A percentile compares a stretch with the other conserved stretches of the same genome.
These are phyloP conservation scores for Tetrahymena thermophila DNA, from an alignment of 73 alveolate genomes.

Conservation along the genomic window DNA sequence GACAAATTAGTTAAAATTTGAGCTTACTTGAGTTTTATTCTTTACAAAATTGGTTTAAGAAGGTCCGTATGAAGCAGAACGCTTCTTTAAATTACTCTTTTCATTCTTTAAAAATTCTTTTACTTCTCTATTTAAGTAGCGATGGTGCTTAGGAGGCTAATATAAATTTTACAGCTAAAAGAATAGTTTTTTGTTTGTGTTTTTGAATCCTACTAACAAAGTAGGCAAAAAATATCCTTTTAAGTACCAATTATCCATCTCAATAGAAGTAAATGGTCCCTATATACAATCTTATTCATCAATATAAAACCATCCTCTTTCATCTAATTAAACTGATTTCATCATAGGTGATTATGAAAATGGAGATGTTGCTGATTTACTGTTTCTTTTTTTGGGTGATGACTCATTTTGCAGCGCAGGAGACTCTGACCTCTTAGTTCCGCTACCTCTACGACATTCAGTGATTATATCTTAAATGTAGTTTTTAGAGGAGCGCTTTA, in stretches of 20 bases:
- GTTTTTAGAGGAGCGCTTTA: background rate
- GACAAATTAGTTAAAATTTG: background rate
- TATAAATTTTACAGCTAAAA: background rate
- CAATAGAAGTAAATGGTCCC: background rate
- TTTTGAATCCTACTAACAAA: background rate
- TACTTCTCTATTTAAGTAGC: background rate
- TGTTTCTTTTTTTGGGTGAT: background rate
- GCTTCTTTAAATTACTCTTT: background rate
- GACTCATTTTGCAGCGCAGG: background rate
- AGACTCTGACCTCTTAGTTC: background rate
- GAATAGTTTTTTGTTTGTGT: background rate
- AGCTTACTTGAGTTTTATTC: background rate
- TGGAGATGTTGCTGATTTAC: background rate
- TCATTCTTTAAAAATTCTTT: background rate
- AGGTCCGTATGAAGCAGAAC: background rate
- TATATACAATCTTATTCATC: background rate
- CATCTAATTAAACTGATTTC: background rate
- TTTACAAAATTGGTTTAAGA: background rate
- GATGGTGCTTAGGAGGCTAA: background rate
- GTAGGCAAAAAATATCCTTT: background rate
- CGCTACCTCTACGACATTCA: background rate
- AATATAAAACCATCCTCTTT: background rate
- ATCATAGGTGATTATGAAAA: background rate
- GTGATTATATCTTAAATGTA: background rate
- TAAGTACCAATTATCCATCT: background rate